These are phyloP conservation scores for Astrothelium subdiscretum DNA, from an alignment of 495 filamentous ascomycete species.

Conservation along the genomic window DNA sequence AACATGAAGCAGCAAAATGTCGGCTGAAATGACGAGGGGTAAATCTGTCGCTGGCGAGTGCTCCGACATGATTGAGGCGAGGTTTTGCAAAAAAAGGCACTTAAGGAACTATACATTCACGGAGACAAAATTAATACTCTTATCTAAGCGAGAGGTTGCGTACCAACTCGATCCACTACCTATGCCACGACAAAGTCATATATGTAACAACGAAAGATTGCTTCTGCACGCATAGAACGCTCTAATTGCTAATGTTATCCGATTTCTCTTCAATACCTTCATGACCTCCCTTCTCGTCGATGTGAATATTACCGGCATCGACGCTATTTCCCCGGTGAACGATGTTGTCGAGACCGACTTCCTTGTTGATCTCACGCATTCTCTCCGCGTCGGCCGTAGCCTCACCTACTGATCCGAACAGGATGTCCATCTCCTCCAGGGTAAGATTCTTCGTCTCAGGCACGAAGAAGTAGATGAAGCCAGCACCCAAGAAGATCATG, in stretches of 20 bases:
- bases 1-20: no score
- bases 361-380: slow-evolving; percentile 60
- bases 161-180: background rate
- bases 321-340: slow-evolving; percentile 10
- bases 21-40: no score
- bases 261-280: no score
- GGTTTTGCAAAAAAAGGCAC: no score
- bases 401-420: slow-evolving; percentile 62
- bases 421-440: slow-evolving; percentile 50
- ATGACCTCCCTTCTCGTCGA: background rate
- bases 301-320: background rate
- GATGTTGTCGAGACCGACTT: slow-evolving; percentile 48
- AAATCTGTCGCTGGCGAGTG: no score
- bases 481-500: slow-evolving; percentile 53
- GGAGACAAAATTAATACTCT: no score
- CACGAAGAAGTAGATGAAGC: slow-evolving; percentile 38
- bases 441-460: slow-evolving; percentile 41
- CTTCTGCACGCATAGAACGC: background rate
- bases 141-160: no score
- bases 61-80: no score
- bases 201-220: slow-evolving; percentile 4
- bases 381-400: slow-evolving; percentile 60
- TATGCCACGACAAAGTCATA: no score
- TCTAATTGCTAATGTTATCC: background rate
- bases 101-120: no score